Conservation (phyloP, 306 rosid species). For the Aeschynomene evenia region DNA sequence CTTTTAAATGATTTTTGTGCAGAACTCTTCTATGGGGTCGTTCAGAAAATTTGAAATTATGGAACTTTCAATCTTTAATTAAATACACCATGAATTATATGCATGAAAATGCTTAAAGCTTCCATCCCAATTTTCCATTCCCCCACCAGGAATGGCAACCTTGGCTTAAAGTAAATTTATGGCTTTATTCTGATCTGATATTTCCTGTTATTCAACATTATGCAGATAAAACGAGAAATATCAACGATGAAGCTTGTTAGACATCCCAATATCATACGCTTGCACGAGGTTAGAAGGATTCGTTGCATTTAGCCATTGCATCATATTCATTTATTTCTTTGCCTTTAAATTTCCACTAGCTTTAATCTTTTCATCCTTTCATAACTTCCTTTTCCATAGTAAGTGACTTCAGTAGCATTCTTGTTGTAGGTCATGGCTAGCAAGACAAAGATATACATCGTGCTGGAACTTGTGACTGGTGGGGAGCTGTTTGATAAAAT, state of each 20-base stretch:
- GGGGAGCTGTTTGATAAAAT: conserved; percentile 73
- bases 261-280: conserved; percentile 73
- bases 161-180: not conserved
- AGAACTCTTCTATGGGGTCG: not conserved
- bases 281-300: conserved; percentile 61
- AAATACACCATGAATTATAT: not conserved
- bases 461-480: conserved; percentile 67
- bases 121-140: no score
- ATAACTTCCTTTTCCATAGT: not conserved
- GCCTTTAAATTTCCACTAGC: not conserved
- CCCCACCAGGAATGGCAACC: no score
- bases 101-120: not conserved
- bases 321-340: not conserved
- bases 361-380: not conserved
- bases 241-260: conserved; percentile 65
- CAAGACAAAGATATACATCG: conserved; percentile 77
- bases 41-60: not conserved
- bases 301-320: not conserved
- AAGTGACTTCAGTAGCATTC: conserved; percentile 31
- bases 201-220: not conserved
- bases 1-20: no score
- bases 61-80: not conserved
- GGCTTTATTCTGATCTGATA: not conserved
- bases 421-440: conserved; percentile 77
- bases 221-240: conserved; percentile 77